These are phyloP conservation scores for Monilinia polystroma DNA, from an alignment of 2,329 filamentous ascomycete species.

Conservation along the genomic window DNA sequence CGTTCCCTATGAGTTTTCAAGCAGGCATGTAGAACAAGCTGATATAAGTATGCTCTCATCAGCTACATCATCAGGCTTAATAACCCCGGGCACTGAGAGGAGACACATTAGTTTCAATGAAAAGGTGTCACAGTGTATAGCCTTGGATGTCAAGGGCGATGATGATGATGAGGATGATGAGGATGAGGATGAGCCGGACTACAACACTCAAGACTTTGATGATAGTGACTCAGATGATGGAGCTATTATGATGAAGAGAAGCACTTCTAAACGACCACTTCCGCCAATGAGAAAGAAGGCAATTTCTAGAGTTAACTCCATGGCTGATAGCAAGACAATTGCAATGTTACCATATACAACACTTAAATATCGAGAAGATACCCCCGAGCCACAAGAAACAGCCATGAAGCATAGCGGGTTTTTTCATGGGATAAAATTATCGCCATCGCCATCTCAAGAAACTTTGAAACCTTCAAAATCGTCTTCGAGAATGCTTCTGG, in stretches of 20 bases:
- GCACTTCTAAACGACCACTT: slow-evolving; percentile 52
- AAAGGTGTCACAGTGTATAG: slow-evolving; percentile 93
- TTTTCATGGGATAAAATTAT: slow-evolving; percentile 45
- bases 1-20: slow-evolving; percentile 60
- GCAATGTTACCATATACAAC: slow-evolving; percentile 67
- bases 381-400: slow-evolving; percentile 62
- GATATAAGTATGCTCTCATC: slow-evolving; percentile 57
- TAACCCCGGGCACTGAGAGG: slow-evolving; percentile 63
- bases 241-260: slow-evolving; percentile 68
- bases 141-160: slow-evolving; percentile 82
- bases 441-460: slow-evolving; percentile 74
- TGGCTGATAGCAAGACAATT: slow-evolving; percentile 63
- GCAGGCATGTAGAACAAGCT: slow-evolving; percentile 15
- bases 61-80: slow-evolving; percentile 68
- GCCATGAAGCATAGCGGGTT: slow-evolving; percentile 62
- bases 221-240: slow-evolving; percentile 61
- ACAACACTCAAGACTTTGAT: slow-evolving; percentile 45
- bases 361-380: slow-evolving; percentile 56
- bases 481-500: slow-evolving; percentile 58
- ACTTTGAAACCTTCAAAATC: slow-evolving; percentile 68
- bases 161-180: slow-evolving; percentile 67
- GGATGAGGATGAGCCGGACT: slow-evolving; percentile 60
- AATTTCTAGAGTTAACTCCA: slow-evolving; percentile 48
- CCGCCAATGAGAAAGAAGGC: slow-evolving; percentile 43
- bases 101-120: slow-evolving; percentile 97